A percentile compares a stretch with the other conserved stretches of the same genome.
phyloP scores from a whole-genome alignment of 129 eudicot species.

The Deinandra increscens region DNA sequence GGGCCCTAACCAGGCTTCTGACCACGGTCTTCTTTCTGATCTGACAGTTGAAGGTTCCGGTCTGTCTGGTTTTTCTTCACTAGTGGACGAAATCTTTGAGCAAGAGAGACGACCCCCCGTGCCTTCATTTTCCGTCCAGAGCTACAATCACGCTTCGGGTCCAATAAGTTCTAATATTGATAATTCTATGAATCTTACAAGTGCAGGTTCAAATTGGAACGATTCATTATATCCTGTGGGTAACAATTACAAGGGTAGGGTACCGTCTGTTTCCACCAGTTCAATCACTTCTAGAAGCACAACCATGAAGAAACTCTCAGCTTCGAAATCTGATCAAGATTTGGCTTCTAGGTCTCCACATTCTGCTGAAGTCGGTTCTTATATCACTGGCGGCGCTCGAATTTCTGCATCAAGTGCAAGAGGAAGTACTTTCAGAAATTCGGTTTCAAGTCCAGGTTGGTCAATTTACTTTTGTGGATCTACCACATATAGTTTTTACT shows the following conservation, averaged over 20 bases:
- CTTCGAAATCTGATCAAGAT: slow-evolving; percentile 89
- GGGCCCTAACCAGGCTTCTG: slow-evolving; percentile 49
- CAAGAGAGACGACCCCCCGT: slow-evolving; percentile 72
- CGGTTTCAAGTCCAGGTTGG: slow-evolving; percentile 35
- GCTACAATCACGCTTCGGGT: slow-evolving; percentile 39
- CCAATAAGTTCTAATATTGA: slow-evolving; percentile 41
- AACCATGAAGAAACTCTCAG: slow-evolving; percentile 45
- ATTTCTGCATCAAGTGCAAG: slow-evolving; percentile 40
- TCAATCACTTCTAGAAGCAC: slow-evolving; percentile 44
- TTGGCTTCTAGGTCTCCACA: slow-evolving; percentile 64
- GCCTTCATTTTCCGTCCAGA: slow-evolving; percentile 42
- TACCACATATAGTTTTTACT: not conserved
- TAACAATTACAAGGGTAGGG: slow-evolving; percentile 46
- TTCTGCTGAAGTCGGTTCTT: slow-evolving; percentile 58
- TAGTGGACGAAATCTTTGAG: slow-evolving; percentile 92
- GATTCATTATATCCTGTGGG: slow-evolving; percentile 37
- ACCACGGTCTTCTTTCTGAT: slow-evolving; percentile 48
- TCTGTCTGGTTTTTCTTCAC: slow-evolving; percentile 69
- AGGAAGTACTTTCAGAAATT: slow-evolving; percentile 34
- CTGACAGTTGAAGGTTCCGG: slow-evolving; percentile 48
- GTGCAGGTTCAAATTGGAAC: slow-evolving; percentile 32
- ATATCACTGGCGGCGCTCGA: slow-evolving; percentile 35
- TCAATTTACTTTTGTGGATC: slow-evolving; percentile 21
- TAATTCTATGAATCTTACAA: slow-evolving; percentile 27
- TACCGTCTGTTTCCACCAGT: slow-evolving; percentile 57